Evolutionary conservation across 2,329 filamentous ascomycete species (phyloP).

Genomic region (Remersonia thermophila): DNA sequence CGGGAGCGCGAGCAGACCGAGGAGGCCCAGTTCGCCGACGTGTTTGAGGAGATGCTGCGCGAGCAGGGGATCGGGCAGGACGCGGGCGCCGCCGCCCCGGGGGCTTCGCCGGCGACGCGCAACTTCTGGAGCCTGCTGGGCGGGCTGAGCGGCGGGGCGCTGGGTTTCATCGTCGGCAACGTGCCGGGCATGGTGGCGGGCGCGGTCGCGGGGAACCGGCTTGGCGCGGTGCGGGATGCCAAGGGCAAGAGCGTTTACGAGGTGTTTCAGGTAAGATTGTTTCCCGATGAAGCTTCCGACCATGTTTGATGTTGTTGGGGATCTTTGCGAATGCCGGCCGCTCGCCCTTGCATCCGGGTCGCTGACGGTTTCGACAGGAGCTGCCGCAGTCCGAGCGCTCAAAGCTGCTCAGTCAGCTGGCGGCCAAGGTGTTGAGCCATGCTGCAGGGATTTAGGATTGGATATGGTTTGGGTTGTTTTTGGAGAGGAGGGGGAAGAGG

Average conservation of each 20-base stretch:
- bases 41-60: constrained; percentile 83
- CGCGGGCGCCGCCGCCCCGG: constrained; percentile 24
- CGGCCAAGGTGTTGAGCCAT: constrained; percentile 75
- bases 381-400: constrained; percentile 74
- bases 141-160: constrained; percentile 71
- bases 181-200: constrained; percentile 81
- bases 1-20: constrained; percentile 34
- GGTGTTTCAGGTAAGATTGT: constrained; percentile 54
- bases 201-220: constrained; percentile 78
- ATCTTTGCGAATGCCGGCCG: too few species aligned
- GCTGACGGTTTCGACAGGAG: constrained; percentile 37
- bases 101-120: constrained; percentile 44
- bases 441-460: constrained; percentile 45
- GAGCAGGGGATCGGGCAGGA: constrained; percentile 73
- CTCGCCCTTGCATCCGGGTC: too few species aligned
- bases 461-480: not conserved
- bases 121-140: constrained; percentile 83
- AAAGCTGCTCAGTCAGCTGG: constrained; percentile 69
- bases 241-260: constrained; percentile 91
- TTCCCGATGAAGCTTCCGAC: too few species aligned
- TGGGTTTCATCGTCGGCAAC: constrained; percentile 93
- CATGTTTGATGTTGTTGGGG: constrained; percentile 2
- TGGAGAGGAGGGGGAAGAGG: too few species aligned
- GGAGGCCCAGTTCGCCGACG: constrained; percentile 74
- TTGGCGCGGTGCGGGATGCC: constrained; percentile 82